phyloP scores from a whole-genome alignment of 768 basidiomycete species.

The Crucibulum laeve region DNA sequence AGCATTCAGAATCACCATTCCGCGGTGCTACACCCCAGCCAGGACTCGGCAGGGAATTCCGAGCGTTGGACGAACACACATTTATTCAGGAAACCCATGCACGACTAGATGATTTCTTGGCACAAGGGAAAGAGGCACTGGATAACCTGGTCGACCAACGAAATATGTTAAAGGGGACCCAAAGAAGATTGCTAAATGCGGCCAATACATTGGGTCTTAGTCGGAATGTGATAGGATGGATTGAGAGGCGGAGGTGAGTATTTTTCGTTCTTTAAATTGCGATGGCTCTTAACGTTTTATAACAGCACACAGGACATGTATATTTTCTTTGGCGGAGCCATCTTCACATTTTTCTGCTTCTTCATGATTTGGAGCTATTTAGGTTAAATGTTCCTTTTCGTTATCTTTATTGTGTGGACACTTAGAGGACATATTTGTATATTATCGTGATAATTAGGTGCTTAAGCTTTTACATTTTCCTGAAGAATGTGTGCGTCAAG shows the following conservation, averaged over 20 bases:
- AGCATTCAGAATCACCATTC: slow-evolving; percentile 84
- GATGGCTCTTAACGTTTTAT: slow-evolving; percentile 4
- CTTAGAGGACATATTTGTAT: neutral
- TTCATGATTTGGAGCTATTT: slow-evolving; percentile 90
- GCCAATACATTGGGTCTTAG: slow-evolving; percentile 95
- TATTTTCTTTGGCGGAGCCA: slow-evolving; percentile 82
- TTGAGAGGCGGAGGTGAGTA: slow-evolving; percentile 86
- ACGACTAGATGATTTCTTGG: slow-evolving; percentile 84
- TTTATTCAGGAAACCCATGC: slow-evolving; percentile 83
- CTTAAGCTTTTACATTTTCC: neutral
- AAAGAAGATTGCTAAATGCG: slow-evolving; percentile 77
- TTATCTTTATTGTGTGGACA: slow-evolving; percentile 1
- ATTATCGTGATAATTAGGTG: neutral
- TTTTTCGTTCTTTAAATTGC: neutral
- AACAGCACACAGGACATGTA: slow-evolving; percentile 91
- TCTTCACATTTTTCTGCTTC: slow-evolving; percentile 91
- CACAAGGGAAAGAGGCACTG: slow-evolving; percentile 87
- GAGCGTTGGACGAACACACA: slow-evolving; percentile 83
- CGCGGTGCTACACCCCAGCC: slow-evolving; percentile 52
- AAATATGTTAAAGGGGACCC: slow-evolving; percentile 93
- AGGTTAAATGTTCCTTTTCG: slow-evolving; percentile 36
- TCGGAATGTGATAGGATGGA: slow-evolving; percentile 94
- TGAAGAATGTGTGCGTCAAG: too few relatives aligned
- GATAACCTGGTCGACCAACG: slow-evolving; percentile 92
- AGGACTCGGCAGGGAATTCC: slow-evolving; percentile 61